phyloP scores from a whole-genome alignment of 495 filamentous ascomycete genomes.

The Emericellopsis terricola region DNA sequence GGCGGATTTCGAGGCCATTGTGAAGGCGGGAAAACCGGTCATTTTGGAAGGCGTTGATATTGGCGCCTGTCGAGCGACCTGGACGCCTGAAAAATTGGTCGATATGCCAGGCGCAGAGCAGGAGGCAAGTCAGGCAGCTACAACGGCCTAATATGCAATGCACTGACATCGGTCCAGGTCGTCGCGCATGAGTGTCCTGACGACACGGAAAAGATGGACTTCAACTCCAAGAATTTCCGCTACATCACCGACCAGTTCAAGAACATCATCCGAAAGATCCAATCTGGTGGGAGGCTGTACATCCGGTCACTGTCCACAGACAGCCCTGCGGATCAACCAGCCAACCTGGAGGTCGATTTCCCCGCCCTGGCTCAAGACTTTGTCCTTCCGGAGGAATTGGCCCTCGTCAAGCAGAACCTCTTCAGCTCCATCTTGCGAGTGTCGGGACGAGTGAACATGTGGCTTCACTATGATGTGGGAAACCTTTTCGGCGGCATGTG shows the following conservation, averaged over 20 bases:
- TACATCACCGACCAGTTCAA: slow-evolving; percentile 54
- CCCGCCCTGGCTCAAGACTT: slow-evolving; percentile 53
- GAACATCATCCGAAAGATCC: slow-evolving; percentile 45
- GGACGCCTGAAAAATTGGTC: slow-evolving; percentile 54
- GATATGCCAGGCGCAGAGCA: slow-evolving; percentile 43
- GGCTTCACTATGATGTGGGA: slow-evolving; percentile 79
- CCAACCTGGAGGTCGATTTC: slow-evolving; percentile 52
- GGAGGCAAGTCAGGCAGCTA: slow-evolving; percentile 26
- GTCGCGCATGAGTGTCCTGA: slow-evolving; percentile 49
- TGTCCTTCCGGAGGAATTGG: slow-evolving; percentile 42
- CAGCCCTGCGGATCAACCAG: slow-evolving; percentile 48
- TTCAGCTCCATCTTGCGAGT: slow-evolving; percentile 71
- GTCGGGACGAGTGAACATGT: slow-evolving; percentile 71
- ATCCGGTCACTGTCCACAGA: slow-evolving; percentile 54
- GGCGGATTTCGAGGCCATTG: slow-evolving; percentile 33
- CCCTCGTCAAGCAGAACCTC: slow-evolving; percentile 35
- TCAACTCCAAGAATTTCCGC: slow-evolving; percentile 64
- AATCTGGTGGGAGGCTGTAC: slow-evolving; percentile 45
- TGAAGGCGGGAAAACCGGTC: slow-evolving; percentile 40
- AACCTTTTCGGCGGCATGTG: neutral
- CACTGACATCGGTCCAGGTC: slow-evolving; percentile 29
- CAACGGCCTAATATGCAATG: neutral
- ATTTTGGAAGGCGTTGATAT: slow-evolving; percentile 48
- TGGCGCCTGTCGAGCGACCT: slow-evolving; percentile 45
- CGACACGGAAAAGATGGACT: slow-evolving; percentile 50